phyloP scores from a whole-genome alignment of 2,329 filamentous ascomycete genomes.

The Fusarium anguioides region DNA sequence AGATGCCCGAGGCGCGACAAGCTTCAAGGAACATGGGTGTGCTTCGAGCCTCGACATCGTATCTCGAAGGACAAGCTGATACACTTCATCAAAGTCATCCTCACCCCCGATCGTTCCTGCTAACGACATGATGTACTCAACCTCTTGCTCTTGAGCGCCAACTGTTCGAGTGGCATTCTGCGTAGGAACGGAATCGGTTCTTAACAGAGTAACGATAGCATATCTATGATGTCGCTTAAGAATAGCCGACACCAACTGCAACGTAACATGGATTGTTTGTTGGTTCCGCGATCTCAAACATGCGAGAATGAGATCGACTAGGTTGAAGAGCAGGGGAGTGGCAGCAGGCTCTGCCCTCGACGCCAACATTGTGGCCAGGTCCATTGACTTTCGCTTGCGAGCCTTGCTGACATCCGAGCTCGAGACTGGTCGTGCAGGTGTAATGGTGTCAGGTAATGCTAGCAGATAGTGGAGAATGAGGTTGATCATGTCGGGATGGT shows the following conservation, averaged over 20 bases:
- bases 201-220: constrained; percentile 80
- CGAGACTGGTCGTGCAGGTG: constrained; percentile 51
- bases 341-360: constrained; percentile 77
- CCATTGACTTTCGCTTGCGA: constrained; percentile 87
- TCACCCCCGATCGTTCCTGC: constrained; percentile 76
- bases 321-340: constrained; percentile 89
- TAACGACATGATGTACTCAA: constrained; percentile 76
- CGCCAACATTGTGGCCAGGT: constrained; percentile 83
- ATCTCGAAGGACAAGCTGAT: constrained; percentile 78
- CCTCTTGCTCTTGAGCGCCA: constrained; percentile 79
- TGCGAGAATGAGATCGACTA: constrained; percentile 89
- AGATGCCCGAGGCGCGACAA: constrained; percentile 71
- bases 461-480: constrained; percentile 93
- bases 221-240: constrained; percentile 89
- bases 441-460: constrained; percentile 73
- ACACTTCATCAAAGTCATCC: constrained; percentile 77
- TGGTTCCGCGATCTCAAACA: constrained; percentile 86
- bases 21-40: constrained; percentile 76
- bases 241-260: constrained; percentile 88
- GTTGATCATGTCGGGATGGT: constrained; percentile 93
- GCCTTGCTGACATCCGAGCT: constrained; percentile 72
- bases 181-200: constrained; percentile 69
- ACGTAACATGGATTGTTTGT: constrained; percentile 88
- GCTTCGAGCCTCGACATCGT: constrained; percentile 75
- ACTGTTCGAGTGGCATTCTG: constrained; percentile 70